phyloP scores from a whole-genome alignment of 2,329 filamentous ascomycete genomes.

The Epichloe scottii region DNA sequence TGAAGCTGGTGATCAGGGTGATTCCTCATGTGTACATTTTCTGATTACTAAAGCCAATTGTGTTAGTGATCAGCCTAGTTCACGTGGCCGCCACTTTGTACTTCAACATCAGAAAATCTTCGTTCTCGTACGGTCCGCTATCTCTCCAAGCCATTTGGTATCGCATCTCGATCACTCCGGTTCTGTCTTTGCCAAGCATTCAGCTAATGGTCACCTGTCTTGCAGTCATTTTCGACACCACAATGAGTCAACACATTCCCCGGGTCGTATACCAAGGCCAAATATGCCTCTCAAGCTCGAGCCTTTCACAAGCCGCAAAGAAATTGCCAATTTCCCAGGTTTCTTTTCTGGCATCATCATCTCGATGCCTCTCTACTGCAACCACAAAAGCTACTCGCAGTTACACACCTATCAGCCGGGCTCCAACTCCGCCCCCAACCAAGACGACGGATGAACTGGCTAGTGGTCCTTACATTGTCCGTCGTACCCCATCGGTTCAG shows the following conservation, averaged over 20 bases:
- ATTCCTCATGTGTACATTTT: no score
- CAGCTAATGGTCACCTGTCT: no score
- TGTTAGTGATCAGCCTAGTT: background rate
- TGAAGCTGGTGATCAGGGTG: background rate
- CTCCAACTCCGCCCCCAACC: slow-evolving; percentile 17
- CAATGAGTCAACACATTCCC: slow-evolving; percentile 16
- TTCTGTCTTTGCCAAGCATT: background rate
- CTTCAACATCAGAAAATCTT: background rate
- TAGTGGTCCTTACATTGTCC: slow-evolving; percentile 50
- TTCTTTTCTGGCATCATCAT: slow-evolving; percentile 11
- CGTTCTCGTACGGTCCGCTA: background rate
- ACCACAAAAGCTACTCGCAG: slow-evolving; percentile 10
- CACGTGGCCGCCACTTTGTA: no score
- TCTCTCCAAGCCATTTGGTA: background rate
- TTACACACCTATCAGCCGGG: slow-evolving; percentile 14
- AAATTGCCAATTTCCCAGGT: slow-evolving; percentile 9
- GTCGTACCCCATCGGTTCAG: slow-evolving; percentile 56
- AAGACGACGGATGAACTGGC: slow-evolving; percentile 19
- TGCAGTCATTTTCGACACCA: slow-evolving; percentile 1
- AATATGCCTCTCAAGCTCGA: slow-evolving; percentile 8
- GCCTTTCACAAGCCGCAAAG: slow-evolving; percentile 5
- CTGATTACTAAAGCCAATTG: background rate
- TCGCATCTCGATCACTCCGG: background rate
- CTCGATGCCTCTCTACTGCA: slow-evolving; percentile 4
- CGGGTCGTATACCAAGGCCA: slow-evolving; percentile 14